A percentile compares a stretch with the other conserved stretches of the same genome.
Conservation (phyloP, 2,329 filamentous ascomycete species). For the Boeremia exigua region DNA sequence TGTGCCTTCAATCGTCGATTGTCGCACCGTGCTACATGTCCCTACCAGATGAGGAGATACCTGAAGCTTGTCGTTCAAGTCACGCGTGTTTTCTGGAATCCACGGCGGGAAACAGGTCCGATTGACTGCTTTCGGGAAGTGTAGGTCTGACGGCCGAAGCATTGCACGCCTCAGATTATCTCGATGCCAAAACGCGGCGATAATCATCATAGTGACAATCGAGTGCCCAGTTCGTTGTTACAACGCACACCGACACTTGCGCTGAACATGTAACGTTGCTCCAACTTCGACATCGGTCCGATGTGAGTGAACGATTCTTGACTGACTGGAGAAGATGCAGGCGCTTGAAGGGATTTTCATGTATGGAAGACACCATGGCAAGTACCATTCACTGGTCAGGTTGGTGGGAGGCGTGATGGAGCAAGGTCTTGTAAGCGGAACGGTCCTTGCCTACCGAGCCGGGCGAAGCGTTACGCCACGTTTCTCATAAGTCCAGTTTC, state of each 20-base stretch:
- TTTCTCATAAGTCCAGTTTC: not conserved
- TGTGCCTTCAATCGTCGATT: not conserved
- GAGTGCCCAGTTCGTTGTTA: not conserved
- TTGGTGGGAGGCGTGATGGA: not conserved
- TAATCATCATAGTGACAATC: too few relatives aligned
- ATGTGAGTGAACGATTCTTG: not conserved
- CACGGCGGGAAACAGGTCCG: not conserved
- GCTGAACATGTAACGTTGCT: slow-evolving; percentile 16
- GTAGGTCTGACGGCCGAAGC: not conserved
- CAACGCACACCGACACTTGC: slow-evolving; percentile 14
- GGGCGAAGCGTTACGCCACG: slow-evolving; percentile 5
- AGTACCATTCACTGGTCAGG: not conserved
- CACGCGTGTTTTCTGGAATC: slow-evolving; percentile 1
- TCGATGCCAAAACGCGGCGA: not conserved
- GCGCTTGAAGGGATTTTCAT: not conserved
- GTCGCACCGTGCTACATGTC: slow-evolving; percentile 5
- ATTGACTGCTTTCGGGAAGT: not conserved
- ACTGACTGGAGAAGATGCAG: not conserved
- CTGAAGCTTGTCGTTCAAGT: not conserved
- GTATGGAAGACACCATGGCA: not conserved
- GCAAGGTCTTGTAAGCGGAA: slow-evolving; percentile 8
- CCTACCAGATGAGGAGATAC: not conserved
- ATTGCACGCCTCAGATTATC: not conserved
- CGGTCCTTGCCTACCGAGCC: slow-evolving; percentile 15
- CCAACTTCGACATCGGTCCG: slow-evolving; percentile 7